Conservation (phyloP, 345 rosid genomes). For the Syzygium aqueum region DNA sequence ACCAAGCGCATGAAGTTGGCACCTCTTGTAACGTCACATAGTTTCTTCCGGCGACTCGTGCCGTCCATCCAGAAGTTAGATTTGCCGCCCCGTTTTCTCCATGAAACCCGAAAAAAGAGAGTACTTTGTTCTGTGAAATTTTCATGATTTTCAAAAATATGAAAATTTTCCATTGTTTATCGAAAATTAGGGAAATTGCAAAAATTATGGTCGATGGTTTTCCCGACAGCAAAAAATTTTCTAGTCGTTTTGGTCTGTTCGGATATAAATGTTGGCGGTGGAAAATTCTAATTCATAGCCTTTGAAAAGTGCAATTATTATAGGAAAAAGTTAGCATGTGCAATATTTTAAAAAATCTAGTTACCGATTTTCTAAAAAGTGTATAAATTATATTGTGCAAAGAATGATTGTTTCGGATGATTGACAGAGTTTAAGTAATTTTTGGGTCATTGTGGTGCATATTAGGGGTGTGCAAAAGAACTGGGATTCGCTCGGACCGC, state of each 20-base stretch:
- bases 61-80: neutral
- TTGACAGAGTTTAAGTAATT: too few species aligned
- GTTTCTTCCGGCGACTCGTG: too few species aligned
- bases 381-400: neutral
- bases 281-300: neutral
- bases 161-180: neutral
- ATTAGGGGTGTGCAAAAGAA: too few species aligned
- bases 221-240: neutral
- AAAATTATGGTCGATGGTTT: neutral
- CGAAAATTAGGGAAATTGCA: neutral
- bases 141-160: neutral
- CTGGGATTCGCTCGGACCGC: too few species aligned
- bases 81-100: fast-evolving
- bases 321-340: neutral
- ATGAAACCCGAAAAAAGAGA: neutral
- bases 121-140: neutral
- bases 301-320: neutral
- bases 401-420: neutral
- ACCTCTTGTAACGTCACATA: too few species aligned
- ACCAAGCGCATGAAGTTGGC: neutral
- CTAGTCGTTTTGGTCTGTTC: fast-evolving
- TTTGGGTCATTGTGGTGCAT: too few species aligned
- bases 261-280: neutral
- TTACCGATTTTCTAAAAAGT: neutral
- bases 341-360: neutral